Evolutionary conservation across 1,139 yeast species (phyloP).

Genomic region (Blastobotrys indianensis): DNA sequence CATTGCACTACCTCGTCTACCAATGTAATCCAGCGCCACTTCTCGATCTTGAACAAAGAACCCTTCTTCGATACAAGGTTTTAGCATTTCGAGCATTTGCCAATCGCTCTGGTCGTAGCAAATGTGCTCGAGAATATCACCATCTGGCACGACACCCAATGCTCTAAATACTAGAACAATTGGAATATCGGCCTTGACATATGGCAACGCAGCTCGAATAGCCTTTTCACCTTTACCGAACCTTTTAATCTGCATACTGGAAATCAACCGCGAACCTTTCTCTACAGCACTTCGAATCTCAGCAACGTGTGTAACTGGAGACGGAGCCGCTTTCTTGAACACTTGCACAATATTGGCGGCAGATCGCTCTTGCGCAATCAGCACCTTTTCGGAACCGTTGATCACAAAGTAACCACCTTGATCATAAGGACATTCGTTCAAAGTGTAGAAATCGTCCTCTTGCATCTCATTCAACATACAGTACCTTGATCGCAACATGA

Average conservation of each 20-base stretch:
- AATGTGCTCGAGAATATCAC: constrained; percentile 95
- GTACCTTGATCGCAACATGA: constrained; percentile 93
- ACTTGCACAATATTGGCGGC: constrained; percentile 99
- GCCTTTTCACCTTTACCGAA: constrained; percentile 82
- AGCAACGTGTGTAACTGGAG: constrained; percentile 93
- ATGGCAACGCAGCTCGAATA: constrained; percentile 92
- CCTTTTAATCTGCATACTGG: constrained; percentile 89
- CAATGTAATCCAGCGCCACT: constrained; percentile 95
- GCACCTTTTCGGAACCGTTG: constrained; percentile 96
- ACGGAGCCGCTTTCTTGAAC: constrained; percentile 94
- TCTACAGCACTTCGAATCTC: constrained; percentile 96
- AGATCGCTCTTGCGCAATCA: constrained; percentile 96
- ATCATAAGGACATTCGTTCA: constrained; percentile 98
- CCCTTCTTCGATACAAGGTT: constrained; percentile 99
- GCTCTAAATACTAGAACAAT: constrained; percentile 97
- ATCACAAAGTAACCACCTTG: constrained; percentile 99
- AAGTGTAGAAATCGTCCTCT: constrained; percentile 91
- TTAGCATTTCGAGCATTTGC: constrained; percentile 99
- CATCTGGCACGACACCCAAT: constrained; percentile 96
- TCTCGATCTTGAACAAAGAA: constrained; percentile 97
- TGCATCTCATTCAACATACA: constrained; percentile 88
- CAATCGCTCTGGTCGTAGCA: constrained; percentile 97
- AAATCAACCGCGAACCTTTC: constrained; percentile 91
- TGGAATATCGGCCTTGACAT: constrained; percentile 93
- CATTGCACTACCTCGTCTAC: constrained; percentile 91